Evolutionary conservation across 352 stramenopile genomes (phyloP).

Genomic region (Pythium periplocum): DNA sequence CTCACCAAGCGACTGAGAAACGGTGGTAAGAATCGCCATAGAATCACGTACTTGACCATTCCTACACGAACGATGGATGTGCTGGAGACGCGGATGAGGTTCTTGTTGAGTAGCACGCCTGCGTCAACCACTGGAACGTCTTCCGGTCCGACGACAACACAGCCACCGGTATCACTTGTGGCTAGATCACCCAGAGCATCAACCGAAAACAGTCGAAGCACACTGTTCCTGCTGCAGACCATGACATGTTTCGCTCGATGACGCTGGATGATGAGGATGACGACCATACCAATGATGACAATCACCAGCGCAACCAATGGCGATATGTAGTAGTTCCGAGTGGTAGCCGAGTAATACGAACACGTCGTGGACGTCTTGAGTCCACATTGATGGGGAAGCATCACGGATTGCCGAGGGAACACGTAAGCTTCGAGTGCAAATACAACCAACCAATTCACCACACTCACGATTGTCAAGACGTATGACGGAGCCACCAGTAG

Average conservation of each 20-base stretch:
- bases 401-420: constrained; percentile 12
- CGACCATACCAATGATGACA: constrained; percentile 9
- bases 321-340: constrained; percentile 15
- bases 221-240: constrained; percentile 6
- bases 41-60: constrained; percentile 20
- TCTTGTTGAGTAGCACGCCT: constrained; percentile 22
- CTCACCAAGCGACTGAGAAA: constrained; percentile 10
- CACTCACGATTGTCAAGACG: constrained; percentile 14
- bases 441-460: constrained; percentile 17
- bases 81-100: constrained; percentile 17
- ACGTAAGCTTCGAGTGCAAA: constrained; percentile 19
- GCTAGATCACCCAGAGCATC: constrained; percentile 1
- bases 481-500: constrained; percentile 14
- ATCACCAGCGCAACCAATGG: constrained; percentile 7
- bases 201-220: constrained; percentile 11
- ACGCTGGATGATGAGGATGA: constrained; percentile 5
- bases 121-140: constrained; percentile 7
- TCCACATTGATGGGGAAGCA: constrained; percentile 7
- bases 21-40: constrained; percentile 14
- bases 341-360: constrained; percentile 9
- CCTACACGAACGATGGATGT: constrained; percentile 9
- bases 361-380: constrained; percentile 16
- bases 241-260: background rate
- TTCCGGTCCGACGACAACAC: constrained; percentile 2
- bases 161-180: constrained; percentile 1